phyloP scores from a whole-genome alignment of 1,139 yeast species.

The Spathaspora jeffriesii region DNA sequence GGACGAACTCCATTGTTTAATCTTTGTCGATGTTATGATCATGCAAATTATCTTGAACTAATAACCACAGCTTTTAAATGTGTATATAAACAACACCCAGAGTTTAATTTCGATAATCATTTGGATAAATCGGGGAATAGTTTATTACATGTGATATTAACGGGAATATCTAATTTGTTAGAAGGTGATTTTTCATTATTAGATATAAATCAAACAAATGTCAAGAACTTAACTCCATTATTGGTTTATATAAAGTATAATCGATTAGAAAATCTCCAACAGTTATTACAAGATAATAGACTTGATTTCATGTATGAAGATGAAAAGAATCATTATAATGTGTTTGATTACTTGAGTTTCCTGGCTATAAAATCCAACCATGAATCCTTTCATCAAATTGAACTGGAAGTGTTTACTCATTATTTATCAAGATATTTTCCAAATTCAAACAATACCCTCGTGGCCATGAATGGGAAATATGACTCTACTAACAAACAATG shows the following conservation, averaged over 20 bases:
- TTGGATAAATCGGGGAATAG: slow-evolving; percentile 75
- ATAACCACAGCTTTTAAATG: slow-evolving; percentile 47
- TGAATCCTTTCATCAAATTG: slow-evolving; percentile 40
- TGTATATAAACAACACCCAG: slow-evolving; percentile 28
- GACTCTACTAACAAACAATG: slow-evolving; percentile 34
- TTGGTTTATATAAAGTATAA: slow-evolving; percentile 73
- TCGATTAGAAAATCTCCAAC: slow-evolving; percentile 57
- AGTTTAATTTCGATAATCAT: slow-evolving; percentile 57
- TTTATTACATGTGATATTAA: slow-evolving; percentile 66
- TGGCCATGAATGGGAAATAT: slow-evolving; percentile 37
- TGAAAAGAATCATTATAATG: slow-evolving; percentile 39
- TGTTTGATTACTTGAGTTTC: slow-evolving; percentile 41
- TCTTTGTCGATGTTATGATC: slow-evolving; percentile 81
- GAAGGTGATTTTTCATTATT: slow-evolving; percentile 31
- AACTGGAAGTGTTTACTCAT: slow-evolving; percentile 42
- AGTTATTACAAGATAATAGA: slow-evolving; percentile 45
- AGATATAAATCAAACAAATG: slow-evolving; percentile 66
- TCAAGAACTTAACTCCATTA: slow-evolving; percentile 64
- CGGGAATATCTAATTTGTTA: slow-evolving; percentile 44
- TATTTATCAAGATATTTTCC: slow-evolving; percentile 17
- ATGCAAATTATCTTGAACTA: slow-evolving; percentile 56
- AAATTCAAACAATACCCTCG: slow-evolving; percentile 20
- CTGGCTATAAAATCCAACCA: slow-evolving; percentile 30
- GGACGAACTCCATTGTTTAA: slow-evolving; percentile 83
- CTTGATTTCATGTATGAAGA: slow-evolving; percentile 48